Evolutionary conservation across 2,329 filamentous ascomycete species (phyloP).

Genomic region (Leptographium procerum): DNA sequence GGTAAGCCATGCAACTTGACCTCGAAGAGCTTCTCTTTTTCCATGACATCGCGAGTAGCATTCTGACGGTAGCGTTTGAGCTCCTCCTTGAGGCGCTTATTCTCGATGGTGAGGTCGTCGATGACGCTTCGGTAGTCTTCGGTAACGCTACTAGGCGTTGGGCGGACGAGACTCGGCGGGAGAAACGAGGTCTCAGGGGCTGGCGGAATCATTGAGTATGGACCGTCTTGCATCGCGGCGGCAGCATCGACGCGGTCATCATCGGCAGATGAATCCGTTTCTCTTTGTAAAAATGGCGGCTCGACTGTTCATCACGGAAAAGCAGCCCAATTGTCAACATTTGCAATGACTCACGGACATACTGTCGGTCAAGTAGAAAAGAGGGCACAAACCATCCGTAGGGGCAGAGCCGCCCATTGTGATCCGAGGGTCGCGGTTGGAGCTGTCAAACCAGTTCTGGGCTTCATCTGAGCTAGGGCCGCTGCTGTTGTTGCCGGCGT

Average conservation of each 20-base stretch:
- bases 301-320: background rate
- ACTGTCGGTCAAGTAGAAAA: background rate
- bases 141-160: slow-evolving; percentile 45
- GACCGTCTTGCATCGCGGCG: background rate
- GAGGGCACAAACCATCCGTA: slow-evolving; percentile 34
- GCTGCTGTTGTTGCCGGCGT: slow-evolving; percentile 30
- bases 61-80: slow-evolving; percentile 59
- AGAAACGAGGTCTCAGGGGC: background rate
- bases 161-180: background rate
- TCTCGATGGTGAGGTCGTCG: slow-evolving; percentile 76
- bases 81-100: slow-evolving; percentile 64
- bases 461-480: slow-evolving; percentile 38
- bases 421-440: slow-evolving; percentile 36
- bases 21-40: slow-evolving; percentile 71
- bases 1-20: slow-evolving; percentile 67
- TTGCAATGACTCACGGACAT: background rate
- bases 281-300: slow-evolving; percentile 25
- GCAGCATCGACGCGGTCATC: slow-evolving; percentile 1
- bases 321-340: background rate
- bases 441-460: slow-evolving; percentile 42
- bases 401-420: slow-evolving; percentile 28
- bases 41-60: slow-evolving; percentile 49
- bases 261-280: slow-evolving; percentile 40
- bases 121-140: slow-evolving; percentile 76
- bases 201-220: background rate